These are phyloP conservation scores for Pneumocystis canis DNA, from an alignment of 1,139 yeast genomes.

Conservation along the genomic window DNA sequence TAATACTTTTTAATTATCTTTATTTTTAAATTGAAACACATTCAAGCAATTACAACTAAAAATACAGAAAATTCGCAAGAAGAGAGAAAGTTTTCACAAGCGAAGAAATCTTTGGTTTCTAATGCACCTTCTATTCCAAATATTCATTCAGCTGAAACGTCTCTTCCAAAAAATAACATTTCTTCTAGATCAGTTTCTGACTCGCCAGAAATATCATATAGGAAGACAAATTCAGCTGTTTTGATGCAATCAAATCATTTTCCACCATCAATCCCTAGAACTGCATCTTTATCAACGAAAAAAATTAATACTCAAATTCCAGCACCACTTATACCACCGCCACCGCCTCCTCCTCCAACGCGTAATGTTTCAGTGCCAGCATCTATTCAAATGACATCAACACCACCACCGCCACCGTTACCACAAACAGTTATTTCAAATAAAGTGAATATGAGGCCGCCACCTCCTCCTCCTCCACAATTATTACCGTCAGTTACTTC, in stretches of 20 bases:
- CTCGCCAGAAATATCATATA: background rate
- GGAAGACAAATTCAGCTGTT: background rate
- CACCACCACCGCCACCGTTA: constrained; percentile 1
- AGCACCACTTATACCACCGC: constrained; percentile 2
- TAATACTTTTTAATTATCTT: background rate
- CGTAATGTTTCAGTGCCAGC: constrained; percentile 4
- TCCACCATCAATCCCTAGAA: background rate
- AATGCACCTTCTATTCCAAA: background rate
- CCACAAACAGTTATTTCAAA: background rate
- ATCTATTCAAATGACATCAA: constrained; percentile 3
- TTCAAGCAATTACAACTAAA: background rate
- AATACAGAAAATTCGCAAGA: background rate
- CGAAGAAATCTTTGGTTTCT: background rate
- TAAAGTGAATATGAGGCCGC: constrained; percentile 3
- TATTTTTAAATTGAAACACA: background rate
- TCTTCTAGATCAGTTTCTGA: background rate
- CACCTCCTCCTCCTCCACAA: constrained; percentile 20
- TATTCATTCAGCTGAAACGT: background rate
- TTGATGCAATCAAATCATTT: background rate
- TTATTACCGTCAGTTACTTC: constrained; percentile 12
- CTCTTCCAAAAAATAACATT: background rate
- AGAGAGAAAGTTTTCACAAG: background rate
- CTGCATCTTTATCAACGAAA: background rate
- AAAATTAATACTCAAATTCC: background rate
- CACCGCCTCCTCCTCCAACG: constrained; percentile 5